A percentile compares a stretch with the other conserved stretches of the same genome.
Conservation (phyloP, 768 basidiomycete species). For the Lactarius vividus region DNA sequence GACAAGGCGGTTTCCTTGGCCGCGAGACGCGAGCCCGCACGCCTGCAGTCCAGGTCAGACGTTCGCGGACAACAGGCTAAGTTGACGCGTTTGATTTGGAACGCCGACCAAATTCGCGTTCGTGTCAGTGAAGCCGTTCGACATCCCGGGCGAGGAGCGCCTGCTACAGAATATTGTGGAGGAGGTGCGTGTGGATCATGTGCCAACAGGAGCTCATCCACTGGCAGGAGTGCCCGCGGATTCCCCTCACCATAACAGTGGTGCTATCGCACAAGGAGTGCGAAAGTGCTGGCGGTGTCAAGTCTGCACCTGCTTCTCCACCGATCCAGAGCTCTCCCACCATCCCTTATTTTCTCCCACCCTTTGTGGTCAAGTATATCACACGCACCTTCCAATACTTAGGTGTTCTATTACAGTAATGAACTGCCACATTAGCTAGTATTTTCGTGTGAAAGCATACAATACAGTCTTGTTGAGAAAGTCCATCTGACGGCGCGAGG, state of each 20-base stretch:
- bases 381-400: no score
- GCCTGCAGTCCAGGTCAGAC: not conserved
- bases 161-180: no score
- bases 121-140: conserved; percentile 44
- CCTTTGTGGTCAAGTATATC: no score
- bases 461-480: no score
- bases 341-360: not conserved
- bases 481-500: no score
- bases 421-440: no score
- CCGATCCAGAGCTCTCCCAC: no score
- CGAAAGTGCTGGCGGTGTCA: conserved; percentile 72
- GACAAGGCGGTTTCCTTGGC: not conserved
- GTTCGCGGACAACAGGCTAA: not conserved
- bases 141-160: conserved; percentile 64
- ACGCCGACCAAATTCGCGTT: conserved; percentile 31
- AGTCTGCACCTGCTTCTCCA: conserved; percentile 55
- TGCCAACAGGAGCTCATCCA: no score
- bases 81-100: not conserved
- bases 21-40: not conserved
- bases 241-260: conserved; percentile 31
- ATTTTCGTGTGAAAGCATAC: no score
- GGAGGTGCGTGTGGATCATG: conserved; percentile 44
- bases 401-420: no score
- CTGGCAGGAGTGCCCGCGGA: no score
- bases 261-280: conserved; percentile 86